Base-by-base conservation (phyloP, 768 basidiomycete genomes). In the Cubamyces lactineus region DNA sequence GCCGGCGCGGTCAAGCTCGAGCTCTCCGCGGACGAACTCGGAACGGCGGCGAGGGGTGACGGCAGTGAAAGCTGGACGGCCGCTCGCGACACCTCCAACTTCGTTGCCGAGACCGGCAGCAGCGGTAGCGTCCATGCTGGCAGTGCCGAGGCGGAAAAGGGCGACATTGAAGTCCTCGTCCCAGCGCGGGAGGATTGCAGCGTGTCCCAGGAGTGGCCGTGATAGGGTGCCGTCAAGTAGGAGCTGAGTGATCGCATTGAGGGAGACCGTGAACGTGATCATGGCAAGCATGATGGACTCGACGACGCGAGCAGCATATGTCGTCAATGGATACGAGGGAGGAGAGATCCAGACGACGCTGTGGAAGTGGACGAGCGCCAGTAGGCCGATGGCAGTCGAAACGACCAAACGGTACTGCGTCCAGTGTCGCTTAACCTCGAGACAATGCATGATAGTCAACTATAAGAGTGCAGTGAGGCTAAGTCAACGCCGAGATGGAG, bases 91-190 rank as follows among this genome's bases (percentile, higher is more conserved):
- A 5, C 81, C 76, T 7, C 84, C 84, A 13, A 91, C 85, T 72
- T 92, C 89, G 67, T 92, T 91, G 1, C 86, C 86, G 70, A 89
- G 80, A 2, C 91, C 91, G 23, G 84, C 79, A 11, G 88, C 78
- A 48, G 84, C 86, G 0, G 89, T 91, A 0, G 88, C 86, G 70
- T 92, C 91, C 51, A 92, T 77, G 64, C 87, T 88, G 3, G 88
- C 89, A 0, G 87, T 87, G 19, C 89, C 89, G 19, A 91, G 77
- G 21, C 91, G 84, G 45, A 92, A 77, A 41, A 92, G 78, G 2
- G 87, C 82, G 21, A 91, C 80, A 6, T 85, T 83, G 72, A 88
- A 91, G 69, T 91, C 89, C 71, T 91, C 89, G 41, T 91, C 88
- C 70, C 79, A 80, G 17, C 81, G 83, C 2, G 87, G 78, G 40